Evolutionary conservation across 176 grass and related monocot species (phyloP).

Genomic region (Oryza officinalis): DNA sequence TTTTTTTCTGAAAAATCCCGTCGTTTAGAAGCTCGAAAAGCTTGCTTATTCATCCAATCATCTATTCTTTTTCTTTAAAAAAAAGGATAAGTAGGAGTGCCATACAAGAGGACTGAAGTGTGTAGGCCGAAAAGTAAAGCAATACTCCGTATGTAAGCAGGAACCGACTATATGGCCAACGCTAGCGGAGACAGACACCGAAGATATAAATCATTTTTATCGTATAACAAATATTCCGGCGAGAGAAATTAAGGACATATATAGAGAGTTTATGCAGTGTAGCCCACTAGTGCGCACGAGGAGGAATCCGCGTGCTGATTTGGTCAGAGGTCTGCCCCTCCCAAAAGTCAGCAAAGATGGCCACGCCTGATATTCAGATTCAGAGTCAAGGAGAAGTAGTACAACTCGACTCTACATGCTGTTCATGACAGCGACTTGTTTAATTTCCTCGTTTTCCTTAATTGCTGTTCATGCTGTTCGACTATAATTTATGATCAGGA

Average conservation of each 20-base stretch:
- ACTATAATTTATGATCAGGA: neutral
- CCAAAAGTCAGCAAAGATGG: slow-evolving; percentile 32
- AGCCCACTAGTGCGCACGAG: neutral
- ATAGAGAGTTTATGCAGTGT: neutral
- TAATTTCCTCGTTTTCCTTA: neutral
- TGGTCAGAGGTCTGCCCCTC: neutral
- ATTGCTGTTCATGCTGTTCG: too few species aligned
- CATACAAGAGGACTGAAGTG: neutral
- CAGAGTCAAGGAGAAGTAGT: neutral
- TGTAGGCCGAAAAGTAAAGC: neutral
- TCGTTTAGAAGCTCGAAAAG: too few species aligned
- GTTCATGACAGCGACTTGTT: neutral
- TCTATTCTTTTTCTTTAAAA: too few species aligned
- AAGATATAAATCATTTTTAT: neutral
- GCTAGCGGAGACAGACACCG: too few species aligned
- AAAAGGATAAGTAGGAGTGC: too few species aligned
- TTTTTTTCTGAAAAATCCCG: too few species aligned
- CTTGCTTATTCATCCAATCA: too few species aligned
- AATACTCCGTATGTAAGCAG: neutral
- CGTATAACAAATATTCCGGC: neutral
- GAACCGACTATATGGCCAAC: neutral
- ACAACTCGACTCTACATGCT: neutral
- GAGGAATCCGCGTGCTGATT: neutral
- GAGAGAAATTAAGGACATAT: too few species aligned
- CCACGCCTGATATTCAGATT: neutral